Evolutionary conservation across 106 monocot genomes (phyloP), one percentile per base, ranked within the genome.

Genomic region (Dioscorea zingiberensis): DNA sequence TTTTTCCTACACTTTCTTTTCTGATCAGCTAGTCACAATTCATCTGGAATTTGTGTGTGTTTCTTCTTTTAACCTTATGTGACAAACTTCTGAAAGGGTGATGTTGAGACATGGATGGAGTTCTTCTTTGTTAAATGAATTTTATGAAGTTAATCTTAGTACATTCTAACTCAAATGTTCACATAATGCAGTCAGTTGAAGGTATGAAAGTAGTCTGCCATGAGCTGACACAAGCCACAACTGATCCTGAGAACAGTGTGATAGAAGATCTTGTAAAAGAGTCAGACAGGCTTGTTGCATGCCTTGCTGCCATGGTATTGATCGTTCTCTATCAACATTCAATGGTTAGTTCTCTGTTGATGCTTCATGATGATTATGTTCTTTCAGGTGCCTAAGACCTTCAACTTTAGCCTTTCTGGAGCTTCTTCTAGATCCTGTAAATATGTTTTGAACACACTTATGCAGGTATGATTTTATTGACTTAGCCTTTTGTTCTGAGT

Each of bases 181-280:
- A 4, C 64, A 63, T 80, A 11, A 2, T 84, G 84, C 93, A 98
- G 98, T 89, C 92, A 21, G 98, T 98, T 80, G 98, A 98, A 83
- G 93, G 89, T 46, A 98, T 98, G 98, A 98, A 98, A 70, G 89
- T 93, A 66, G 75, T 98, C 24, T 98, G 98, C 69, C 98, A 93
- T 72, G 98, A 93, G 73, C 69, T 98, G 29, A 89, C 79, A 21
- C 89, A 84, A 58, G 79, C 63, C 47, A 64, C 74, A 57, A 62
- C 28, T 55, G 89, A 98, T 46, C 84, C 98, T 59, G 98, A 93
- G 48, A 84, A 69, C 62, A 80, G 82, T 73, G 32, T 70, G 4
- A 63, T 84, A 62, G 89, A 98, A 54, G 98, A 98, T 54, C 82
- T 98, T 65, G 69, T 82, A 54, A 85, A 80, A 63, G 98, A 98